Percentiles rank a stretch among this genome's conserved stretches.
Conservation (phyloP, 2,329 filamentous ascomycete species). For the Colletotrichum horii region DNA sequence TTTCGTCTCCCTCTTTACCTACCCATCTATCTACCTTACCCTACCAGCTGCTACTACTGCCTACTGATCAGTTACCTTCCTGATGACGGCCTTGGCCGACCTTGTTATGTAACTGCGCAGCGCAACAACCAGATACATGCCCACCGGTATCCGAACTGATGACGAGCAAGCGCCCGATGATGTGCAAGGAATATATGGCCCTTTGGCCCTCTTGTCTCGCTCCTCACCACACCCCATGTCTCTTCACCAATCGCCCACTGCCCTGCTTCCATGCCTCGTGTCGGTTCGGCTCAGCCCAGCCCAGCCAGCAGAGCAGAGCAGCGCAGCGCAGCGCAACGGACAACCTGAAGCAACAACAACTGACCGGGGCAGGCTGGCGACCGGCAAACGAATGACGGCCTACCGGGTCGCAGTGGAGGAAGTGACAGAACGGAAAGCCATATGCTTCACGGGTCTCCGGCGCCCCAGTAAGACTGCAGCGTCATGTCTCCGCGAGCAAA, state of each 20-base stretch:
- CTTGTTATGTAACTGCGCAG: neutral
- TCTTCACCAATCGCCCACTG: neutral
- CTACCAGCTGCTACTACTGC: neutral
- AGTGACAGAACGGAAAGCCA: neutral
- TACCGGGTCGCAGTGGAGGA: neutral
- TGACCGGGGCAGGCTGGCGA: neutral
- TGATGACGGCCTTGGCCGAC: neutral
- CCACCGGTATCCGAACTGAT: neutral
- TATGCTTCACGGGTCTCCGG: neutral
- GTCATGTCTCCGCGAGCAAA: neutral
- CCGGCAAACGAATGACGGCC: neutral
- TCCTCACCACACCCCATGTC: neutral
- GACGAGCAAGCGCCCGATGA: conserved; percentile 1
- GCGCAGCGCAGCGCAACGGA: neutral
- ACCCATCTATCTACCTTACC: neutral
- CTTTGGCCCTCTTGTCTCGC: conserved; percentile 3
- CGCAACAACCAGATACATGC: neutral
- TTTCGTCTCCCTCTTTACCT: neutral
- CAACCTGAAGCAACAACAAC: neutral
- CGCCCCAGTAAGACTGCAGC: neutral
- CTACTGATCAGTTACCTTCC: neutral
- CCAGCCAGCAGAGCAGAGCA: neutral
- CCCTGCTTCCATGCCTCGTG: conserved; percentile 1
- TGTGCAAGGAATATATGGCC: conserved; percentile 6
- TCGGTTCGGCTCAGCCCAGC: neutral